These are phyloP conservation scores for Calonectria crousiana DNA, from an alignment of 2,329 filamentous ascomycete genomes.

Conservation along the genomic window DNA sequence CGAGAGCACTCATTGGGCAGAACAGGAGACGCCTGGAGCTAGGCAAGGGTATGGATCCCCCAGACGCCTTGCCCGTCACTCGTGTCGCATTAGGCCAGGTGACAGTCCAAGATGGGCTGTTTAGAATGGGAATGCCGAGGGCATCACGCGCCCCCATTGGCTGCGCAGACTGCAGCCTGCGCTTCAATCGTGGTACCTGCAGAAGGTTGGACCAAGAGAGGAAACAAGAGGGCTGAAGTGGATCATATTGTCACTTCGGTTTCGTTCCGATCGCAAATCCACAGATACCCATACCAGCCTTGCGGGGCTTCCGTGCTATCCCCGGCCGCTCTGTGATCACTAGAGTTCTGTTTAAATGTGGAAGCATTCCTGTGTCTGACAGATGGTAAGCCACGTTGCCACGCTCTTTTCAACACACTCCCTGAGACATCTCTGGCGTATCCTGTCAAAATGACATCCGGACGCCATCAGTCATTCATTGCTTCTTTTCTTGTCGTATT, in stretches of 20 bases:
- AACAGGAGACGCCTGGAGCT: constrained; percentile 10
- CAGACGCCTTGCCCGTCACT: neutral
- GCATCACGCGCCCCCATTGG: neutral
- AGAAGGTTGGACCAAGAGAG: neutral
- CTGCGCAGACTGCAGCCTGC: neutral
- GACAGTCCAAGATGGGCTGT: neutral
- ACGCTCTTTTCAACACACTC: constrained; percentile 5
- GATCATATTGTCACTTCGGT: neutral
- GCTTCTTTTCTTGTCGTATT: constrained; percentile 30
- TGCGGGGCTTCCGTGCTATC: constrained; percentile 20
- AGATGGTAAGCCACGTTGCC: neutral
- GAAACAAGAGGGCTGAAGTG: constrained; percentile 11
- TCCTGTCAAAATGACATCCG: constrained; percentile 32
- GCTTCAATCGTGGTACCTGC: constrained; percentile 5
- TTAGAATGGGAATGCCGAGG: neutral
- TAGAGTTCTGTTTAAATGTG: constrained; percentile 26
- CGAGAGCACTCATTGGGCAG: neutral
- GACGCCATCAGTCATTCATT: constrained; percentile 38
- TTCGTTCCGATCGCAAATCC: constrained; percentile 27
- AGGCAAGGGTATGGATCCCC: constrained; percentile 3
- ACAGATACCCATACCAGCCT: constrained; percentile 36
- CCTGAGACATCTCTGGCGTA: neutral
- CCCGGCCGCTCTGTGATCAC: constrained; percentile 2
- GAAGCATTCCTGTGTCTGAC: neutral
- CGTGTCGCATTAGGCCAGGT: neutral